Evolutionary conservation across 768 basidiomycete genomes (phyloP), one percentile per base, ranked within the genome.

Genomic region (Trametes maxima): DNA sequence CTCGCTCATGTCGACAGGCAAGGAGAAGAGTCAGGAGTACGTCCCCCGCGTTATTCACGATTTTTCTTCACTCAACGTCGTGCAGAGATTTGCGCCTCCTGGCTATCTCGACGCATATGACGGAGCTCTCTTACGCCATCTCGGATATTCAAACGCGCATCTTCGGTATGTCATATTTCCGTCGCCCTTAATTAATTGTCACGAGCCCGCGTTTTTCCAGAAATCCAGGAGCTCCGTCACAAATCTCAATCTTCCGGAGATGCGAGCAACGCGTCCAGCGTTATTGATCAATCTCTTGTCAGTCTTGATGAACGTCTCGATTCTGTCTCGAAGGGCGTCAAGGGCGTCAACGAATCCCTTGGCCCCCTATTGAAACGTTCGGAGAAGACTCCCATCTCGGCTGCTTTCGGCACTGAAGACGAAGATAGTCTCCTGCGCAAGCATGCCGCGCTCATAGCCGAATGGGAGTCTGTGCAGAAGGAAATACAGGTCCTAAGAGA

Each of bases 201-300:
- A 35, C 45, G n/a, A 52, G 33, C 25, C 54, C 54, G 37, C 36
- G 43, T 37, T 25, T 58, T 25, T 69, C 8, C 45, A 95, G 94
- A 95, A 76, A 94, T 95, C 52, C 92, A 96, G 74, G 94, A 96
- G 73, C 82, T 95, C 45, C 88, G 94, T 44, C 94, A 96, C 76
- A 92, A 89, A 68, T 88, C 89, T 17, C 88, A 91, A 65, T 80
- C 85, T 13, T 80, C 83, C 14, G 77, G 77, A 25, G 85, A 87
- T 57, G 78, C 77, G 47, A 78, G 82, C 2, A 79, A 79, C 55
- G 85, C 87, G 45, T 88, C 89, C 1, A 79, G 79, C 58, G 81
- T 86, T 61, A 93, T 95, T 63, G 93, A 95, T 72, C 84, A 89
- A 66, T 89, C 92, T 3, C 81, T 95, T 46, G 87, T 89, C 76